Evolutionary conservation across 148 eudicot genomes (phyloP), one percentile per base, ranked within the genome.

Genomic region (Euryodendron excelsum): DNA sequence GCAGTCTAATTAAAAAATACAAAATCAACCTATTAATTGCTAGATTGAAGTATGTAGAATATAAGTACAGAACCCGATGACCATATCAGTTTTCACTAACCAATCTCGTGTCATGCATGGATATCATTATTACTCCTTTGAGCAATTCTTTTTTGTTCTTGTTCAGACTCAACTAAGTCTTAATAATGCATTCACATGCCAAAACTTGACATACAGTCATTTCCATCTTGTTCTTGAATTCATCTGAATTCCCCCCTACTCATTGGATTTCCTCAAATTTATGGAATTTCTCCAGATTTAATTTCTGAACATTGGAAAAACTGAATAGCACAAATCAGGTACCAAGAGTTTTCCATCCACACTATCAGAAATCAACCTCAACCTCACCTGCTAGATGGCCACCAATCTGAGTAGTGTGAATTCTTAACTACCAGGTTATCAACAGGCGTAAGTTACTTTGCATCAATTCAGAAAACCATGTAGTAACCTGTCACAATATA

Each of bases 1-100:
- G 80, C 86, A 74, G 83, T 48, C 98, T 93, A 75, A 56, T 80
- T 41, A 82, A 21, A 5, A 39, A 75, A 63, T 28, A 56, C 56
- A 72, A 81, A 27, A 61, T 14, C 31, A 28, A 61, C 66, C 66
- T 61, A 28, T 17, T 34, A n/a, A 61, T 20, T 18, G 15, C 14
- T 33, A 30, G 66, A 61, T 61, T 13, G 27, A 61, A 61, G 17
- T 14, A 17, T 17, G 0, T 1, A 31, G n/a, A 63, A 33, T 63
- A 63, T 31, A 41, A 5, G 21, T 63, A 14, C 68, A 30, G 1
- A 31, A 31, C 8, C 36, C 5, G 5, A 18, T 28, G 13, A 13
- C 17, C 23, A 33, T 31, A 31, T 63, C 11, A 14, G 41, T 63
- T 63, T 33, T 36, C 33, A 63, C n/a, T 33, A 36, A 31, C 31